Conservation (phyloP, 768 basidiomycete species). For the Trametes elegans region DNA sequence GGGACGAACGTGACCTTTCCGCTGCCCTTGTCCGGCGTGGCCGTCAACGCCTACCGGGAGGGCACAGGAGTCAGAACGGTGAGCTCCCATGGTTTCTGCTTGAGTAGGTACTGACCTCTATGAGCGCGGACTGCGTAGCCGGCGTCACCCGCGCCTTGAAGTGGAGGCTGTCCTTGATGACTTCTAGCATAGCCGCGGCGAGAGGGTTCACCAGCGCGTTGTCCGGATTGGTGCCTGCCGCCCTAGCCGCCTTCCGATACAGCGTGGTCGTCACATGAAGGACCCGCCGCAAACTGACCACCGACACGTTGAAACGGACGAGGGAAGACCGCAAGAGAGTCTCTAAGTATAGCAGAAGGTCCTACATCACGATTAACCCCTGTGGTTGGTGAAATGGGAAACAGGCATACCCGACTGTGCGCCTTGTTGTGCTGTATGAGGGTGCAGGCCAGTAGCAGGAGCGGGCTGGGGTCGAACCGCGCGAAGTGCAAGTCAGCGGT, state of each 20-base stretch:
- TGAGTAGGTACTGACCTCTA: constrained; percentile 41
- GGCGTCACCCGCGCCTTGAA: constrained; percentile 20
- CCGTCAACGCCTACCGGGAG: constrained; percentile 11
- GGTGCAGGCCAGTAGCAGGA: constrained; percentile 49
- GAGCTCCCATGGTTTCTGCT: too few species aligned
- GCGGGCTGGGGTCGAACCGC: constrained; percentile 52
- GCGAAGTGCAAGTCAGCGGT: constrained; percentile 52
- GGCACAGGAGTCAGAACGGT: background rate
- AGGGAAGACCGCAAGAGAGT: constrained; percentile 55
- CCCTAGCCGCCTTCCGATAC: constrained; percentile 35
- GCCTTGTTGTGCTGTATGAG: constrained; percentile 62
- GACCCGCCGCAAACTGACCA: constrained; percentile 42
- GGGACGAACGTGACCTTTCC: constrained; percentile 23
- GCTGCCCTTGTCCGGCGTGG: background rate
- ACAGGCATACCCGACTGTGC: constrained; percentile 46
- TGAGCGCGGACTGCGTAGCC: constrained; percentile 18
- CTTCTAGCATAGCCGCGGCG: constrained; percentile 21
- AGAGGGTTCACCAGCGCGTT: constrained; percentile 19
- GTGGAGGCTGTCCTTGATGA: constrained; percentile 21
- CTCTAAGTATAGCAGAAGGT: constrained; percentile 57
- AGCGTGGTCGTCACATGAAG: constrained; percentile 46
- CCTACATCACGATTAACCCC: constrained; percentile 36
- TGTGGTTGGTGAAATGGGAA: background rate
- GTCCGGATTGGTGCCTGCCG: constrained; percentile 2
- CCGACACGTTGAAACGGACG: constrained; percentile 47